Evolutionary conservation across 768 basidiomycete genomes (phyloP).

Genomic region (Tephrocybe rancida): DNA sequence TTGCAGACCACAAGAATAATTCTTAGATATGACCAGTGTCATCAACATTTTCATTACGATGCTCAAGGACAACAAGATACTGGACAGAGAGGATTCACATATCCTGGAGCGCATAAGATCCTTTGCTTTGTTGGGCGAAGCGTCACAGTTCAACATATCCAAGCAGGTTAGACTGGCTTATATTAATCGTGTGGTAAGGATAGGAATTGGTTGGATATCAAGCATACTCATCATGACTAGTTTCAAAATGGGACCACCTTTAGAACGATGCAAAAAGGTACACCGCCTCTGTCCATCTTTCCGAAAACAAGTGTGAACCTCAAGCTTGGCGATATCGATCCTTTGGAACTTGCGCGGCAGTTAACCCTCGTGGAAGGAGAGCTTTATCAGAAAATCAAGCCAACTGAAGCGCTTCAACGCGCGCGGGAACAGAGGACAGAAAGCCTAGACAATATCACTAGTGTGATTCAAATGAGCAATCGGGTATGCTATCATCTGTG

Average conservation of each 20-base stretch:
- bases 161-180: slow-evolving; percentile 72
- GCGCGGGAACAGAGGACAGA: slow-evolving; percentile 77
- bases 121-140: slow-evolving; percentile 72
- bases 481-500: slow-evolving; percentile 50
- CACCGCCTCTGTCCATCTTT: slow-evolving; percentile 73
- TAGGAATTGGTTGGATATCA: too few species aligned
- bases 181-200: slow-evolving; percentile 79
- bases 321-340: slow-evolving; percentile 83
- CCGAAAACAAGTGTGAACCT: slow-evolving; percentile 73
- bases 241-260: too few species aligned
- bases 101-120: slow-evolving; percentile 82
- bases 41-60: slow-evolving; percentile 89
- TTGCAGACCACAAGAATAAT: slow-evolving; percentile 2
- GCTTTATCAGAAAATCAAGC: slow-evolving; percentile 83
- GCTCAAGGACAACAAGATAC: slow-evolving; percentile 78
- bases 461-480: slow-evolving; percentile 89
- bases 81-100: slow-evolving; percentile 84
- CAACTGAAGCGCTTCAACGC: slow-evolving; percentile 86
- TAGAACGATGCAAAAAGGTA: slow-evolving; percentile 54
- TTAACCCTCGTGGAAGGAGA: slow-evolving; percentile 88
- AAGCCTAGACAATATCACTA: slow-evolving; percentile 78
- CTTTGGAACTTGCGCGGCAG: slow-evolving; percentile 89
- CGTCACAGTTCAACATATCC: slow-evolving; percentile 64
- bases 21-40: slow-evolving; percentile 51
- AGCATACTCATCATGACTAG: too few species aligned